These are phyloP conservation scores for Coemansia sp. DNA, from an alignment of 192 early-diverging fungal genomes.

Conservation along the genomic window DNA sequence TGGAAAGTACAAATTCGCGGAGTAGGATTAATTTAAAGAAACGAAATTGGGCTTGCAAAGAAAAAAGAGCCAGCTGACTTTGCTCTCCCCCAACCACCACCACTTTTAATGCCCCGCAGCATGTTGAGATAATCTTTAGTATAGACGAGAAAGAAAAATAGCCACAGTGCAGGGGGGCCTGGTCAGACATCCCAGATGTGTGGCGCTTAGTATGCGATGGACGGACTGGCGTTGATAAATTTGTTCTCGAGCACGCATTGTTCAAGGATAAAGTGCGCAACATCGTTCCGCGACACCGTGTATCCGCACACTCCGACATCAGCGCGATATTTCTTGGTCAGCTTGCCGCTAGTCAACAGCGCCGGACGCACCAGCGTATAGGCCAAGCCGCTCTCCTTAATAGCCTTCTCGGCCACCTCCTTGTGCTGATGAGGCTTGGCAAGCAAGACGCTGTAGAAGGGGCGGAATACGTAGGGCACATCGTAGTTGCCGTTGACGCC, in stretches of 20 bases:
- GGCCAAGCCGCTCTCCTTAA: constrained; percentile 33
- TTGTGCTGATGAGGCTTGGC: constrained; percentile 34
- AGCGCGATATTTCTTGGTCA: constrained; percentile 36
- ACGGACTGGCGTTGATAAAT: constrained; percentile 31
- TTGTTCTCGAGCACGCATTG: constrained; percentile 38
- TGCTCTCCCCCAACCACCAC: background rate
- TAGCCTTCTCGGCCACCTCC: constrained; percentile 18
- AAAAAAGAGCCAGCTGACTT: background rate
- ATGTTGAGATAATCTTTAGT: background rate
- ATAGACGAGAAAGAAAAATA: background rate
- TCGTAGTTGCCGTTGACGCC: constrained; percentile 31
- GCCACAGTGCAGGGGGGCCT: background rate
- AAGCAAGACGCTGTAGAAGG: constrained; percentile 16
- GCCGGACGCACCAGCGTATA: constrained; percentile 53
- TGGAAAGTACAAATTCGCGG: constrained; percentile 1
- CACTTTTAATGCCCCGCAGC: too few relatives aligned
- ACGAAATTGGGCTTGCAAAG: background rate
- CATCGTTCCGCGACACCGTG: constrained; percentile 50
- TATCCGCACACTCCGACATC: constrained; percentile 37
- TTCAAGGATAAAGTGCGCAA: constrained; percentile 51
- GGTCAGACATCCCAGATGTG: background rate
- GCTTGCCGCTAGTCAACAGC: constrained; percentile 36
- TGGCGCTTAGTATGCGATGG: constrained; percentile 20
- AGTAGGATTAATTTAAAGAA: background rate
- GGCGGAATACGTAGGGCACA: constrained; percentile 30